A percentile compares a stretch with the other conserved stretches of the same genome.
Evolutionary conservation across 768 basidiomycete genomes (phyloP).

Genomic region (Cantharellus cinnabarinus): DNA sequence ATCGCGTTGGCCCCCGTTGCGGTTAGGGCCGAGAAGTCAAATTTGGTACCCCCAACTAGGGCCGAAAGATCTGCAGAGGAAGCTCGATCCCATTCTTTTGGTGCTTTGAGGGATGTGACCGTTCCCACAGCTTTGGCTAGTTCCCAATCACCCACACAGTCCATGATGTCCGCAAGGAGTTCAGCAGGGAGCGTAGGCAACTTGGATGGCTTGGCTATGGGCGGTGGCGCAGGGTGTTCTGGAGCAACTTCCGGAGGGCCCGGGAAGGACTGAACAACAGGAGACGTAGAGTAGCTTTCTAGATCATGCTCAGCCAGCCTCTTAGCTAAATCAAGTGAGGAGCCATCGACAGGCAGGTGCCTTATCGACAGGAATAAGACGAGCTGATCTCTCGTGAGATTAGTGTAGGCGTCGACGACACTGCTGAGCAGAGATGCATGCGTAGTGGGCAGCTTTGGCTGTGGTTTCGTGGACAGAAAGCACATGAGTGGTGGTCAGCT

Average conservation of each 20-base stretch:
- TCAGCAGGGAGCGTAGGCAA: constrained; percentile 41
- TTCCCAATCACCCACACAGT: constrained; percentile 70
- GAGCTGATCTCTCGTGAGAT: background rate
- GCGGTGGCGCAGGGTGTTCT: background rate
- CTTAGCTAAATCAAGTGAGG: constrained; percentile 34
- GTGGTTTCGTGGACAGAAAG: background rate
- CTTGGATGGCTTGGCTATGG: constrained; percentile 11
- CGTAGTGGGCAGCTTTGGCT: background rate
- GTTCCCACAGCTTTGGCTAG: constrained; percentile 57
- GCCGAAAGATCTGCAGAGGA: constrained; percentile 51
- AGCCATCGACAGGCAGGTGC: background rate
- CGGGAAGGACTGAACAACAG: constrained; percentile 1
- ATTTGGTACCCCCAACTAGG: constrained; percentile 37
- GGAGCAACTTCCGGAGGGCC: constrained; percentile 1
- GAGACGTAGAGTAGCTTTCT: constrained; percentile 32
- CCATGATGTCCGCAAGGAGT: constrained; percentile 54
- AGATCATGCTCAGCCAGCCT: constrained; percentile 57
- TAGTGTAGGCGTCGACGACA: constrained; percentile 1
- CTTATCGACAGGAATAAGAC: constrained; percentile 1
- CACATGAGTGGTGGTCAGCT: background rate
- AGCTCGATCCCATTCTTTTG: constrained; percentile 50
- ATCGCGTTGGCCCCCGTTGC: constrained; percentile 44
- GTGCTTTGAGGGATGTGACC: constrained; percentile 43
- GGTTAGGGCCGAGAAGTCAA: constrained; percentile 39
- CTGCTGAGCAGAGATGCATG: background rate